Evolutionary conservation across 108 stramenopile species (phyloP).

Genomic region (Nannochloropsis oceanica): DNA sequence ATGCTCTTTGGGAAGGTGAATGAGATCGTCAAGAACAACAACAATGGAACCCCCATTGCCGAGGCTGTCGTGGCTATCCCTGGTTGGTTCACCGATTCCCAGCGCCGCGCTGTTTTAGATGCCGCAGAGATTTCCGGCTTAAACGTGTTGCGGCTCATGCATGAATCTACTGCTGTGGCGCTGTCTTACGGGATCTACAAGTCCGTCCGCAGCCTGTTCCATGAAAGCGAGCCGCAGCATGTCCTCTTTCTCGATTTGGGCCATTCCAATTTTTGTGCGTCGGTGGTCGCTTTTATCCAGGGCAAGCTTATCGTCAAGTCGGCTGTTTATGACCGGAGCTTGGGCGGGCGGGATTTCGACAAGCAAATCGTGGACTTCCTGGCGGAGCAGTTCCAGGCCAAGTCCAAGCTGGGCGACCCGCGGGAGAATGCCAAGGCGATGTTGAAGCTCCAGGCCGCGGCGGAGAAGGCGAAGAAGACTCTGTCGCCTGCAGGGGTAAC

Average conservation of each 20-base stretch:
- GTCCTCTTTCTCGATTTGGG: slow-evolving; percentile 70
- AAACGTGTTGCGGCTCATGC: slow-evolving; percentile 74
- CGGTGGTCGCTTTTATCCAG: slow-evolving; percentile 69
- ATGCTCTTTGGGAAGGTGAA: slow-evolving; percentile 82
- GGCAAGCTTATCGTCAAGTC: slow-evolving; percentile 73
- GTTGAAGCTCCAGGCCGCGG: slow-evolving; percentile 75
- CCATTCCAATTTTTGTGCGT: slow-evolving; percentile 69
- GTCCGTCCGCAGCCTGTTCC: slow-evolving; percentile 49
- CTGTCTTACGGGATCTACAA: slow-evolving; percentile 98
- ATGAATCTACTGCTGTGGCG: slow-evolving; percentile 86
- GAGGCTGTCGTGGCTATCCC: slow-evolving; percentile 90
- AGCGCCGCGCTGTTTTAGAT: slow-evolving; percentile 67
- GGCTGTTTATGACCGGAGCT: slow-evolving; percentile 52
- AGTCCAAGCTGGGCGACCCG: slow-evolving; percentile 50
- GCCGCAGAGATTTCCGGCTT: slow-evolving; percentile 80
- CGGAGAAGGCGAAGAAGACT: slow-evolving; percentile 97
- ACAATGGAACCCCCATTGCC: slow-evolving; percentile 49
- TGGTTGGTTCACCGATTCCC: slow-evolving; percentile 80
- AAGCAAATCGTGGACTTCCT: slow-evolving; percentile 66
- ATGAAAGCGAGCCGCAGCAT: slow-evolving; percentile 27
- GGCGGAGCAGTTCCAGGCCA: slow-evolving; percentile 69
- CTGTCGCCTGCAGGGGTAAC: slow-evolving; percentile 82
- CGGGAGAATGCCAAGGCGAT: slow-evolving; percentile 61
- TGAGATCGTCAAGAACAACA: slow-evolving; percentile 51
- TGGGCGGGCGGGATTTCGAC: slow-evolving; percentile 90